Evolutionary conservation across 2,329 filamentous ascomycete species (phyloP).

Genomic region (Ophiostoma sp.): DNA sequence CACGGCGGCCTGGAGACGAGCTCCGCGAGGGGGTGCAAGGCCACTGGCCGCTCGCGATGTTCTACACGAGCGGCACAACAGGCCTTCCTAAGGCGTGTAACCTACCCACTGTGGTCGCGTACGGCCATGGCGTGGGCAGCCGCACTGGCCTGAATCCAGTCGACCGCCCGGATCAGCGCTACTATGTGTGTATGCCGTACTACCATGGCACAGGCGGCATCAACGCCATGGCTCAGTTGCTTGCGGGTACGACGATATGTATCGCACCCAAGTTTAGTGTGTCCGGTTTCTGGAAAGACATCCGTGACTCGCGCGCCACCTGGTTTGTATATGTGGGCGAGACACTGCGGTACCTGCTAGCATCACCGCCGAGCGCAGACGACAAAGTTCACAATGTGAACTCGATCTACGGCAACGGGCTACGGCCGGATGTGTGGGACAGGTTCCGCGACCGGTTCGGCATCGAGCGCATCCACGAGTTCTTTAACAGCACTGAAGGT

Average conservation of each 20-base stretch:
- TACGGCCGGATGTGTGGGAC: slow-evolving; percentile 64
- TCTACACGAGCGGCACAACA: slow-evolving; percentile 74
- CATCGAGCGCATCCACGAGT: slow-evolving; percentile 60
- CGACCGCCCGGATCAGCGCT: slow-evolving; percentile 47
- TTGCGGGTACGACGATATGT: slow-evolving; percentile 51
- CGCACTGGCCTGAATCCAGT: slow-evolving; percentile 31
- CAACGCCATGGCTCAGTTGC: slow-evolving; percentile 49
- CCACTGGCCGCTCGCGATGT: slow-evolving; percentile 54
- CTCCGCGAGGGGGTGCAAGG: slow-evolving; percentile 48
- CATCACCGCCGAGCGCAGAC: slow-evolving; percentile 57
- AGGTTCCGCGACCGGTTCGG: slow-evolving; percentile 59
- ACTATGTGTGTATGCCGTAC: slow-evolving; percentile 71
- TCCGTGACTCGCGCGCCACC: slow-evolving; percentile 61
- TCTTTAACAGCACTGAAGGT: slow-evolving; percentile 74
- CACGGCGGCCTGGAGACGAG: slow-evolving; percentile 46
- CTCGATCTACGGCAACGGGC: slow-evolving; percentile 60
- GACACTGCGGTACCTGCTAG: slow-evolving; percentile 67
- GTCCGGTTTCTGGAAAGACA: slow-evolving; percentile 64
- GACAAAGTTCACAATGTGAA: slow-evolving; percentile 49
- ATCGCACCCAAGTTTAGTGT: slow-evolving; percentile 64
- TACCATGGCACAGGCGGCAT: slow-evolving; percentile 72
- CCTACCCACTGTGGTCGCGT: slow-evolving; percentile 47
- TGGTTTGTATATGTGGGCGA: slow-evolving; percentile 75
- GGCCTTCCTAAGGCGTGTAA: slow-evolving; percentile 67
- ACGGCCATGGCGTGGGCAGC: slow-evolving; percentile 28